phyloP scores from a whole-genome alignment of 2,329 filamentous ascomycete species.

The Curvularia sp. region DNA sequence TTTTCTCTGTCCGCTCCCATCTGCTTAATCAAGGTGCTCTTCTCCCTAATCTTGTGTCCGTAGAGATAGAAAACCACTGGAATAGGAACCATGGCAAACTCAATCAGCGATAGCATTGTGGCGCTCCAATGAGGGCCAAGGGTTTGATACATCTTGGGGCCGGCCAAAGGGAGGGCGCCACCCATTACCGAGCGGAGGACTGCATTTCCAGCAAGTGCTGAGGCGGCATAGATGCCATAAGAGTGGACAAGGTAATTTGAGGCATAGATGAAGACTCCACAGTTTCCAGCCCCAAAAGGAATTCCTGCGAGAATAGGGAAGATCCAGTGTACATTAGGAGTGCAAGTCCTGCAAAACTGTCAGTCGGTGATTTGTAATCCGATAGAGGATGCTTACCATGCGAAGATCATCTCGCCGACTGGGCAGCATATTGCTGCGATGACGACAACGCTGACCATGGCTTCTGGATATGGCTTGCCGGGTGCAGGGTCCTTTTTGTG shows the following conservation, averaged over 20 bases:
- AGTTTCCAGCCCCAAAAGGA: constrained; percentile 80
- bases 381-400: constrained; percentile 62
- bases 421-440: constrained; percentile 78
- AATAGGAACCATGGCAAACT: constrained; percentile 77
- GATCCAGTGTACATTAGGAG: constrained; percentile 85
- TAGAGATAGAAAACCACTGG: constrained; percentile 78
- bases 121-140: constrained; percentile 81
- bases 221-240: constrained; percentile 83
- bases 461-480: constrained; percentile 76
- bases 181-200: constrained; percentile 76
- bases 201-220: constrained; percentile 79
- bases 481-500: constrained; percentile 79
- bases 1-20: constrained; percentile 56
- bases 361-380: background rate
- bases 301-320: constrained; percentile 78
- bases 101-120: constrained; percentile 75
- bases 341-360: constrained; percentile 51
- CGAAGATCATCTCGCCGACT: constrained; percentile 82
- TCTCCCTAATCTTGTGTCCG: constrained; percentile 63
- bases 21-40: constrained; percentile 61
- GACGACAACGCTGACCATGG: constrained; percentile 80
- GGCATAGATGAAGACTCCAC: constrained; percentile 80
- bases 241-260: constrained; percentile 80
- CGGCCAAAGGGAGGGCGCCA: constrained; percentile 79
- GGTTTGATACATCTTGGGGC: constrained; percentile 64